Percentiles rank a stretch among this genome's conserved stretches.
Evolutionary conservation across 768 basidiomycete genomes (phyloP).

Genomic region (Suillus lakei): DNA sequence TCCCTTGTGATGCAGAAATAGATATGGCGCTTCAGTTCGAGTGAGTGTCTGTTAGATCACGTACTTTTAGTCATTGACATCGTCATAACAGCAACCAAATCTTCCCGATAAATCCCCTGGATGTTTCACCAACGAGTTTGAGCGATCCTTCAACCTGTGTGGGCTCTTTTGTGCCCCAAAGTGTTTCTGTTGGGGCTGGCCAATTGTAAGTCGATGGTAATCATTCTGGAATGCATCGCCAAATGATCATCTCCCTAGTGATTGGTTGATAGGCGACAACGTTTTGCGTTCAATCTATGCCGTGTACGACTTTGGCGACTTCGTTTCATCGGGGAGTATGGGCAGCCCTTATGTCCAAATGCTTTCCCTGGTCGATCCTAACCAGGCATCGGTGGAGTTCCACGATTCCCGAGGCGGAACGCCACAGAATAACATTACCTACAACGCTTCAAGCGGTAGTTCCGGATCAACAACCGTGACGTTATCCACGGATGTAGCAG

Average conservation of each 20-base stretch:
- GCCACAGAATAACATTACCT: conserved; percentile 70
- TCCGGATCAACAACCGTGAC: conserved; percentile 53
- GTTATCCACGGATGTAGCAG: conserved; percentile 60
- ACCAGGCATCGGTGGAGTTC: conserved; percentile 74
- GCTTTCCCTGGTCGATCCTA: conserved; percentile 69
- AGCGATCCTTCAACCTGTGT: conserved; percentile 58
- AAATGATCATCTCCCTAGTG: conserved; percentile 47
- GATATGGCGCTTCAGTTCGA: conserved; percentile 80
- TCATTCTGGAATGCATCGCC: not conserved
- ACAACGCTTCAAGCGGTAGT: conserved; percentile 49
- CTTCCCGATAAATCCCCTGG: conserved; percentile 81
- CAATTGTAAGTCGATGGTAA: conserved; percentile 60
- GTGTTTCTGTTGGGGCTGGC: conserved; percentile 57
- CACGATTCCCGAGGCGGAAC: conserved; percentile 67
- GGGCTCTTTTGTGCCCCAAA: conserved; percentile 77
- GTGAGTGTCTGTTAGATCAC: conserved; percentile 44
- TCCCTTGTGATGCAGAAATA: conserved; percentile 78
- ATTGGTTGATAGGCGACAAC: conserved; percentile 85
- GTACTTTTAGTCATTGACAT: conserved; percentile 11
- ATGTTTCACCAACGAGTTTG: conserved; percentile 58
- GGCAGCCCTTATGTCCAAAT: conserved; percentile 82
- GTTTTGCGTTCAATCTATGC: conserved; percentile 83
- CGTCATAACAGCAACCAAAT: conserved; percentile 60
- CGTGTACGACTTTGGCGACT: conserved; percentile 86
- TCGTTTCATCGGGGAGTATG: conserved; percentile 62